phyloP scores from a whole-genome alignment of 352 stramenopile genomes.

The Pythium grandisporangium region DNA sequence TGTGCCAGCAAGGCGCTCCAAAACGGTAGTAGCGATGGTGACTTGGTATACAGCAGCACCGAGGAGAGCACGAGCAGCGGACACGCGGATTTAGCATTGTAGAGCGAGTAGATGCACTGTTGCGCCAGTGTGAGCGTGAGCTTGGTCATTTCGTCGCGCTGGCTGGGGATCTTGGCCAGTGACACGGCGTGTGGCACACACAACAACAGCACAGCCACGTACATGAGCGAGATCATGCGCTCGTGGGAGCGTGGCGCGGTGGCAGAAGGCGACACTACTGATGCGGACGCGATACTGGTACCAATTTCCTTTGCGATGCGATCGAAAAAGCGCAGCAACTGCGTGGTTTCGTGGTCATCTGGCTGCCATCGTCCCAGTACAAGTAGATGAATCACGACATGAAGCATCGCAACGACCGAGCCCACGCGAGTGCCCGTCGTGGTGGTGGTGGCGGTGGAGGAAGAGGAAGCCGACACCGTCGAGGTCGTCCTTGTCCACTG shows the following conservation, averaged over 20 bases:
- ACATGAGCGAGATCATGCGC: constrained; percentile 38
- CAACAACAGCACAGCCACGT: constrained; percentile 41
- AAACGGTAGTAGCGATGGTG: constrained; percentile 39
- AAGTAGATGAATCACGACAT: constrained; percentile 38
- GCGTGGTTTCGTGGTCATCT: constrained; percentile 31
- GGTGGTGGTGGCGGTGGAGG: no score
- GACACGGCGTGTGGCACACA: constrained; percentile 40
- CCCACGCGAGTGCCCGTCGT: constrained; percentile 4
- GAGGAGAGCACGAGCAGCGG: constrained; percentile 54
- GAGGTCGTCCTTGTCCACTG: no score
- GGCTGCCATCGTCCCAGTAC: constrained; percentile 35
- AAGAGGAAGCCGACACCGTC: no score
- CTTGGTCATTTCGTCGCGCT: constrained; percentile 53
- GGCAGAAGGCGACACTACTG: no score
- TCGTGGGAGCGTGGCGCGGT: constrained; percentile 12
- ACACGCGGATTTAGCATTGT: constrained; percentile 32
- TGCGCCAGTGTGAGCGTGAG: constrained; percentile 38
- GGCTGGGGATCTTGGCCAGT: constrained; percentile 45
- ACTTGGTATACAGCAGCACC: constrained; percentile 65
- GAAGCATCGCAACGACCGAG: constrained; percentile 20
- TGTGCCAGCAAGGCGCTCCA: constrained; percentile 14
- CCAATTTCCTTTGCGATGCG: constrained; percentile 20
- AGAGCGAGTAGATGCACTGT: constrained; percentile 44
- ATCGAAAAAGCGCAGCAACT: constrained; percentile 34
- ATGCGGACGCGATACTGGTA: neutral